These are phyloP conservation scores for Candolleomyces eurysporus DNA, from an alignment of 768 basidiomycete genomes.

Conservation along the genomic window DNA sequence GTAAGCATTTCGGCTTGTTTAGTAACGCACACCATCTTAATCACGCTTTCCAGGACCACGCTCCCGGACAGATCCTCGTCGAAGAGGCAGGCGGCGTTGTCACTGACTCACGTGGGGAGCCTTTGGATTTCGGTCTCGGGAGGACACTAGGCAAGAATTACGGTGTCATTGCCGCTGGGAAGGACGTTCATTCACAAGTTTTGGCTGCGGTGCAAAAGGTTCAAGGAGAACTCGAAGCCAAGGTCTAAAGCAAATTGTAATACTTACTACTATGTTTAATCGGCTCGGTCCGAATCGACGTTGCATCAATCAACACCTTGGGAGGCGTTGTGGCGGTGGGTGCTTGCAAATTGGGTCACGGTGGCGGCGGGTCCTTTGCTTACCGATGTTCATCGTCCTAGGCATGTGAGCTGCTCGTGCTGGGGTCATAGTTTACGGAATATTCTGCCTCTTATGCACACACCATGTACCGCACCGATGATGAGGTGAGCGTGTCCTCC, in stretches of 20 bases:
- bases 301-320: too few relatives aligned
- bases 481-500: too few relatives aligned
- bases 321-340: too few relatives aligned
- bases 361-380: too few relatives aligned
- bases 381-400: too few relatives aligned
- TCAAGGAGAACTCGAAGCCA: conserved; percentile 29
- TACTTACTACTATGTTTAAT: neutral
- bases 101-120: conserved; percentile 75
- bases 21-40: neutral
- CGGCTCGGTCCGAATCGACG: too few relatives aligned
- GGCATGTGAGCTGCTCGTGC: too few relatives aligned
- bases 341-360: too few relatives aligned
- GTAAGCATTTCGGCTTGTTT: conserved; percentile 34
- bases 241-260: conserved; percentile 17
- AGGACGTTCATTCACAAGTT: conserved; percentile 64
- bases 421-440: too few relatives aligned
- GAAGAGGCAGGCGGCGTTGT: conserved; percentile 90
- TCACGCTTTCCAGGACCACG: conserved; percentile 68
- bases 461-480: too few relatives aligned
- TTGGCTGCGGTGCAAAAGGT: conserved; percentile 74
- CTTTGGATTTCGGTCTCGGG: conserved; percentile 84
- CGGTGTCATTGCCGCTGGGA: conserved; percentile 83
- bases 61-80: conserved; percentile 80
- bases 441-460: too few relatives aligned
- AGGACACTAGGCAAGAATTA: conserved; percentile 82